A percentile compares a stretch with the other conserved stretches of the same genome.
These are phyloP conservation scores for Gynandropsis gynandra DNA, from an alignment of 345 rosid species.

Conservation along the genomic window DNA sequence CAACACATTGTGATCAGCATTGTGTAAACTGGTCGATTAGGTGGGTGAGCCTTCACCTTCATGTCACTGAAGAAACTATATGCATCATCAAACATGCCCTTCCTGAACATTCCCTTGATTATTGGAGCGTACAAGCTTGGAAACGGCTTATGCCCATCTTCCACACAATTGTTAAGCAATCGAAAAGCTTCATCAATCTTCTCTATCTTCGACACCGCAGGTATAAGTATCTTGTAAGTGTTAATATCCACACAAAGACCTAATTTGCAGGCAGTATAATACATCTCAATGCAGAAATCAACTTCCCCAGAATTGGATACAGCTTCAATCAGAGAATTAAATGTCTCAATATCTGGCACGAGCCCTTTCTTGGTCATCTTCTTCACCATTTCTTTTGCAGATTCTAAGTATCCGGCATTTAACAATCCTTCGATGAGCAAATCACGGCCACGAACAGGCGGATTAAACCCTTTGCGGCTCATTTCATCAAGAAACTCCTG, in stretches of 20 bases:
- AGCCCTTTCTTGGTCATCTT: slow-evolving; percentile 68
- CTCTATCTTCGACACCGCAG: slow-evolving; percentile 74
- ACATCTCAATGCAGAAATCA: slow-evolving; percentile 64
- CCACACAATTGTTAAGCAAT: slow-evolving; percentile 54
- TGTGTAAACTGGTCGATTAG: slow-evolving; percentile 80
- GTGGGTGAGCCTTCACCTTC: slow-evolving; percentile 81
- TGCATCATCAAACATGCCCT: slow-evolving; percentile 78
- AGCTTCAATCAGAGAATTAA: slow-evolving; percentile 58
- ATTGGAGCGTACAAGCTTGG: slow-evolving; percentile 90
- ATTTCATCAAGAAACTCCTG: slow-evolving; percentile 73
- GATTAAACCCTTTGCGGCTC: slow-evolving; percentile 81
- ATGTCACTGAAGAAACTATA: slow-evolving; percentile 81
- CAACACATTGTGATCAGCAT: slow-evolving; percentile 93
- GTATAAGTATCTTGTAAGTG: slow-evolving; percentile 72
- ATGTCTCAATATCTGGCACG: slow-evolving; percentile 56
- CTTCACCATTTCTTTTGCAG: slow-evolving; percentile 69
- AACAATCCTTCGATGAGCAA: slow-evolving; percentile 75
- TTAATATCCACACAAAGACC: slow-evolving; percentile 61
- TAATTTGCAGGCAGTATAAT: slow-evolving; percentile 50
- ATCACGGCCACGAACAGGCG: slow-evolving; percentile 83
- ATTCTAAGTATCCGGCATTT: slow-evolving; percentile 69
- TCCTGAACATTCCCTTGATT: slow-evolving; percentile 67
- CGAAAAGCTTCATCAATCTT: slow-evolving; percentile 72
- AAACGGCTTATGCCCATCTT: slow-evolving; percentile 81
- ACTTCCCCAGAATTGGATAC: slow-evolving; percentile 61